Conservation (phyloP, 2,329 filamentous ascomycete genomes). For the Chaetomium sp. region DNA sequence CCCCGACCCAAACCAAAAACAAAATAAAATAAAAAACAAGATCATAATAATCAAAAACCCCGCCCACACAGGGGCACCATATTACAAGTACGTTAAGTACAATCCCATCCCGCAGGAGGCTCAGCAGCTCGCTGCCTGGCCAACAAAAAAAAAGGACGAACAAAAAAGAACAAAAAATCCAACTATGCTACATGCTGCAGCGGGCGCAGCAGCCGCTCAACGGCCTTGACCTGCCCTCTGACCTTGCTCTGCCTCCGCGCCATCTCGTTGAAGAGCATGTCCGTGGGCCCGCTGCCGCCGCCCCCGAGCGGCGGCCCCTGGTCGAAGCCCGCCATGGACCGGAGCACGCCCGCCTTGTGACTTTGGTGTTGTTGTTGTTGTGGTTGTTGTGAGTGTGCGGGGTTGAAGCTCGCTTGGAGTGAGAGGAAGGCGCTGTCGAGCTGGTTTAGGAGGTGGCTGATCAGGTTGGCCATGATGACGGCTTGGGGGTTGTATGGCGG, state of each 20-base stretch:
- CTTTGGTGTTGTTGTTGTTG: not conserved
- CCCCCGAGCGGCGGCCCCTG: too few relatives aligned
- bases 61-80: too few relatives aligned
- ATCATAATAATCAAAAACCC: too few relatives aligned
- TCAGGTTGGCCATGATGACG: constrained; percentile 19
- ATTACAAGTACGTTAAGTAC: too few relatives aligned
- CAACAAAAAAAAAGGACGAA: not conserved
- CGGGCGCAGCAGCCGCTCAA: constrained; percentile 17
- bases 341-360: not conserved
- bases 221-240: constrained; percentile 9
- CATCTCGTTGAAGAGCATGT: constrained; percentile 20
- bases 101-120: too few relatives aligned
- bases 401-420: not conserved
- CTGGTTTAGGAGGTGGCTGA: constrained; percentile 22
- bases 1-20: too few relatives aligned
- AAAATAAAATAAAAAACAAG: too few relatives aligned
- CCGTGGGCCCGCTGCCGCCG: not conserved
- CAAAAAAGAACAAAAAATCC: not conserved
- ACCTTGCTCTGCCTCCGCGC: constrained; percentile 18
- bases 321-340: not conserved
- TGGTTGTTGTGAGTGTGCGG: not conserved
- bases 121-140: not conserved
- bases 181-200: not conserved
- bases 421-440: constrained; percentile 17
- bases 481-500: constrained; percentile 14